Conservation (phyloP, 208 protist genomes). For the Angomonas ambiguus region DNA sequence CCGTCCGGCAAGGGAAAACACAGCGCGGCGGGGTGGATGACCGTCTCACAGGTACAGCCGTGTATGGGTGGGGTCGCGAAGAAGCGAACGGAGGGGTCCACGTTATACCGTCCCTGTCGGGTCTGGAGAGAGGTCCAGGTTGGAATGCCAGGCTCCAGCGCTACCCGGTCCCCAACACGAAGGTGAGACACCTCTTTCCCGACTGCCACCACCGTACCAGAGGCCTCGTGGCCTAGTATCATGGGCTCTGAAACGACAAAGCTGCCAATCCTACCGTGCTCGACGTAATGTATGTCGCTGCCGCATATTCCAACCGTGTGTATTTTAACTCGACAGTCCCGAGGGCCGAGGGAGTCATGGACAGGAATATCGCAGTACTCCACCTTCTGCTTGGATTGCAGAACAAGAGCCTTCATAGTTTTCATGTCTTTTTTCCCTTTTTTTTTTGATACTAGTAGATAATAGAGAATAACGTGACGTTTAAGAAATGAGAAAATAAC, state of each 20-base stretch:
- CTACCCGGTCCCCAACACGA: slow-evolving; percentile 59
- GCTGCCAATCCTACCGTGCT: slow-evolving; percentile 48
- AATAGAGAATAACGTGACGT: too few species aligned
- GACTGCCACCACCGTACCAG: slow-evolving; percentile 47
- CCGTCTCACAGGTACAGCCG: slow-evolving; percentile 39
- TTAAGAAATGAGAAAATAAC: background rate
- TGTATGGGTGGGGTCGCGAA: slow-evolving; percentile 64
- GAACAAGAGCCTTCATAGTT: slow-evolving; percentile 45
- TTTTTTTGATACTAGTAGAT: background rate
- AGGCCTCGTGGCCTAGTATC: slow-evolving; percentile 67
- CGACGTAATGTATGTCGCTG: slow-evolving; percentile 69
- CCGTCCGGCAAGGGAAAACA: slow-evolving; percentile 62
- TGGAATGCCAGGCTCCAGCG: slow-evolving; percentile 65
- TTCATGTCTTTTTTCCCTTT: slow-evolving; percentile 23
- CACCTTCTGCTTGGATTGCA: slow-evolving; percentile 39
- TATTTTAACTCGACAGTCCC: slow-evolving; percentile 49
- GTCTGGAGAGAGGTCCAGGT: slow-evolving; percentile 49
- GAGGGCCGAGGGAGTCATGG: slow-evolving; percentile 33
- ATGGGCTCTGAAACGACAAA: slow-evolving; percentile 56
- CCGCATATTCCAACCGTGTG: slow-evolving; percentile 67
- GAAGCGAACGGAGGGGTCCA: slow-evolving; percentile 66
- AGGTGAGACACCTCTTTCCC: slow-evolving; percentile 40
- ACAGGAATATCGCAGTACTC: slow-evolving; percentile 37
- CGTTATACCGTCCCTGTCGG: slow-evolving; percentile 59
- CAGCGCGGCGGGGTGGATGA: slow-evolving; percentile 52